Conservation (phyloP, 768 basidiomycete species). For the Boletales sp. region DNA sequence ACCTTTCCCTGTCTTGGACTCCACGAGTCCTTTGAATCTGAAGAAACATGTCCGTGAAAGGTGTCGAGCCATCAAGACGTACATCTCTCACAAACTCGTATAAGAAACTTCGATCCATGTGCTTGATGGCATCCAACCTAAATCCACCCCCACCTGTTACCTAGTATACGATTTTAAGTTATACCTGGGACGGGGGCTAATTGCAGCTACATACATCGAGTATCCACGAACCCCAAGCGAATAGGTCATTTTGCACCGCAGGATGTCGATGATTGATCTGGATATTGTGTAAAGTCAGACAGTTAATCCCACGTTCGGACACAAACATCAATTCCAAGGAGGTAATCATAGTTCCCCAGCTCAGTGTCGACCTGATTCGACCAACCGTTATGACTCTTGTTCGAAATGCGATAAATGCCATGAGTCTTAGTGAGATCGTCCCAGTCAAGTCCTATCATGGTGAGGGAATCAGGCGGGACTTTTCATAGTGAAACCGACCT, state of each 20-base stretch:
- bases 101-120: slow-evolving; percentile 73
- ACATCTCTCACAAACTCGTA: slow-evolving; percentile 56
- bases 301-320: neutral
- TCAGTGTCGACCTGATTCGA: slow-evolving; percentile 76
- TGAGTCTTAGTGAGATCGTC: slow-evolving; percentile 63
- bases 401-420: slow-evolving; percentile 70
- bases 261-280: slow-evolving; percentile 86
- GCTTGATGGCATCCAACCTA: slow-evolving; percentile 89
- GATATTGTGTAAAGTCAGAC: slow-evolving; percentile 4
- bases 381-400: slow-evolving; percentile 71
- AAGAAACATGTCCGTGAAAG: neutral
- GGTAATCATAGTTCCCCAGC: slow-evolving; percentile 84
- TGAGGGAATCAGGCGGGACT: neutral
- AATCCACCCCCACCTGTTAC: slow-evolving; percentile 71
- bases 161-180: slow-evolving; percentile 32
- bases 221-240: slow-evolving; percentile 78
- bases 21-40: slow-evolving; percentile 55
- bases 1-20: slow-evolving; percentile 37
- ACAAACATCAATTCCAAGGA: slow-evolving; percentile 70
- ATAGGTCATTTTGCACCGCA: slow-evolving; percentile 69
- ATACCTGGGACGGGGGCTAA: neutral
- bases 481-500: slow-evolving; percentile 39
- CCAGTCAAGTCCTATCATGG: slow-evolving; percentile 69
- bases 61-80: neutral
- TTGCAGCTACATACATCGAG: slow-evolving; percentile 41